phyloP scores from a whole-genome alignment of 2,329 filamentous ascomycete genomes.

The Geosmithia flava region DNA sequence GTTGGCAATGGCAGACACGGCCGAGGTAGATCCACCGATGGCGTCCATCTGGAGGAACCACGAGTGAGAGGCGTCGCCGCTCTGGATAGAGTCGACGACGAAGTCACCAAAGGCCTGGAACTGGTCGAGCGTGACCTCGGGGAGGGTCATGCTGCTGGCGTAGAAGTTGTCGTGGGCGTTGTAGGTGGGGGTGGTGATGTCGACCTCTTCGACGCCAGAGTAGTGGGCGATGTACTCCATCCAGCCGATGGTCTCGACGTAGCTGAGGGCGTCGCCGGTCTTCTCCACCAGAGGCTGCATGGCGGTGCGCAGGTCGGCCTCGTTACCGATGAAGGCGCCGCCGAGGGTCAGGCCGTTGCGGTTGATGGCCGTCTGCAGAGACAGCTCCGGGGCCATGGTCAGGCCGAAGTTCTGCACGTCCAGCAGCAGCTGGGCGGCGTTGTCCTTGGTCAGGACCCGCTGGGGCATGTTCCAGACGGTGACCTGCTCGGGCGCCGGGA shows the following conservation, averaged over 20 bases:
- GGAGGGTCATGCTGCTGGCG: slow-evolving; percentile 8
- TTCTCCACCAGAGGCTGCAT: neutral
- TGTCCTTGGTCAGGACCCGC: neutral
- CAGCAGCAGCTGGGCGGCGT: neutral
- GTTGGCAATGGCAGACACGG: slow-evolving; percentile 14
- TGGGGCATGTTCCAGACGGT: slow-evolving; percentile 1
- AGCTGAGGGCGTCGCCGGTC: too few species aligned
- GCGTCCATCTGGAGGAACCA: slow-evolving; percentile 12
- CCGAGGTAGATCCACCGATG: slow-evolving; percentile 21
- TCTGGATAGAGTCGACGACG: neutral
- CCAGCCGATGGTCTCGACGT: neutral
- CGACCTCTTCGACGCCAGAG: neutral
- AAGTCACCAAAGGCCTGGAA: slow-evolving; percentile 5
- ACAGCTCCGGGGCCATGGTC: neutral
- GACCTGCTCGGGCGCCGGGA: slow-evolving; percentile 5
- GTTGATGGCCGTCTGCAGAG: neutral
- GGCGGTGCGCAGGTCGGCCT: neutral
- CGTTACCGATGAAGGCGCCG: neutral
- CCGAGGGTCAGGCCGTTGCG: neutral
- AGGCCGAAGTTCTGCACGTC: slow-evolving; percentile 4
- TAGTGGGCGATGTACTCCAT: neutral
- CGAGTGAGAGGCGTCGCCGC: neutral
- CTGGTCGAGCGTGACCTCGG: slow-evolving; percentile 3
- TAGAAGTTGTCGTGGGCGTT: slow-evolving; percentile 5
- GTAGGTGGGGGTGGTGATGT: neutral